Evolutionary conservation across 2,329 filamentous ascomycete genomes (phyloP), one percentile per base, ranked within the genome.

Genomic region (Talaromyces atroroseus): DNA sequence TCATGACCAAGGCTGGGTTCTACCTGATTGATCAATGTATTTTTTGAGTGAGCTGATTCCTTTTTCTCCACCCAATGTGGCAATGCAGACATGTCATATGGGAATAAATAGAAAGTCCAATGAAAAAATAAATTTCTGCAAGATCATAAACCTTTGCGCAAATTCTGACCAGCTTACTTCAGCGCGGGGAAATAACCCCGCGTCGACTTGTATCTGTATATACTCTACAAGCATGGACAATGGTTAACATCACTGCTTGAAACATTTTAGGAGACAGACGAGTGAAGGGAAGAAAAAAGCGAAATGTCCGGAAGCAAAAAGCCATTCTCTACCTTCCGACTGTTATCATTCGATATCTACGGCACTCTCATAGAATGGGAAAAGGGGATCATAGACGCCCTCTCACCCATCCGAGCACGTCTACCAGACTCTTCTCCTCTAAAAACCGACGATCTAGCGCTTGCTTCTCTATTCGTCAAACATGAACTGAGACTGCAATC

Each of bases 351-450:
- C 72, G 88, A 92, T 72, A 84, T 88, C 75, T 92, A 89, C 70
- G 88, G 88, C 69, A 92, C 89, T 0, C 79, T 92, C 3, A 82
- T 92, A 59, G 87, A 92, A 75, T 90, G 87, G 87, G 86, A 90
- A 68, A 68, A 74, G n/a, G 87, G 87, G 58, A 80, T 90, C 56
- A 70, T 80, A 52, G 61, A 70, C 2, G 77, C 80, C 2, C 76
- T 90, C 1, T 57, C 70, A 34, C 71, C 74, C 10, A 66, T 77
- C 4, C 65, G 69, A 26, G 66, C 77, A 26, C 71, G 67, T n/a
- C 71, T 80, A 0, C 71, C 75, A 0, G 26, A 68, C 2, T 59
- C 66, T 5, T 71, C 79, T 61, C 65, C 69, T 0, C 66, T 73
- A 1, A 63, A 65, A 56, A 66, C 68, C 40, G 67, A 73, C 23